Evolutionary conservation across 305 asterid species (phyloP), one percentile per base, ranked within the genome.

Genomic region (Solanum hybrid): DNA sequence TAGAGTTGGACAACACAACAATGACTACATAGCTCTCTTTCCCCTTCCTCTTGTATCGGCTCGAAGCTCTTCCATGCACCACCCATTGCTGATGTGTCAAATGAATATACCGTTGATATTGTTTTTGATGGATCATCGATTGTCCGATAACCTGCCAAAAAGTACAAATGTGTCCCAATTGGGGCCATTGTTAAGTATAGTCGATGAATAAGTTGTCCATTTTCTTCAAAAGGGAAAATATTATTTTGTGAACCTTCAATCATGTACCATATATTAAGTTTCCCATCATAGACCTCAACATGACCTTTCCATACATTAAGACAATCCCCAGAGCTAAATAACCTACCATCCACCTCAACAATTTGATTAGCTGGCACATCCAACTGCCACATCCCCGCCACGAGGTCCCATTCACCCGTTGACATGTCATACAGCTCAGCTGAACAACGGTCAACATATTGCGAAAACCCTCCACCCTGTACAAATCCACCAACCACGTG

Each of bases 291-390:
- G 14, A 86, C 34, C 37, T 93, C 94, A 85, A 92, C 87, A 69
- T 91, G 93, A 9, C 95, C 95, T 86, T 93, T 93, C 94, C 95
- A 94, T 19, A 93, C 91, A 87, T 90, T 94, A 27, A 92, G 89
- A 71, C 93, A 93, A 87, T 93, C 95, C 13, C 94, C 93, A 2
- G 94, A 92, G 89, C 94, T 91, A 79, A 91, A 90, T 76, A 93
- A 22, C 38, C 42, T 91, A 12, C 69, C 94, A 72, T 86, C 92
- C 78, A 92, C 90, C 3, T 88, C 90, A 7, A 78, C 91, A 10
- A 93, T 93, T 86, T 94, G 94, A 82, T 94, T 93, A 82, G 94
- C 93, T 73, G 95, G 95, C 89, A 94, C 92, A 69, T 91, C 94
- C 51, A 92, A 73, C 34, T 91, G 93, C 95, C 95, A 93, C 93